phyloP scores from a whole-genome alignment of 768 basidiomycete genomes.

The Amanita fuliginea region DNA sequence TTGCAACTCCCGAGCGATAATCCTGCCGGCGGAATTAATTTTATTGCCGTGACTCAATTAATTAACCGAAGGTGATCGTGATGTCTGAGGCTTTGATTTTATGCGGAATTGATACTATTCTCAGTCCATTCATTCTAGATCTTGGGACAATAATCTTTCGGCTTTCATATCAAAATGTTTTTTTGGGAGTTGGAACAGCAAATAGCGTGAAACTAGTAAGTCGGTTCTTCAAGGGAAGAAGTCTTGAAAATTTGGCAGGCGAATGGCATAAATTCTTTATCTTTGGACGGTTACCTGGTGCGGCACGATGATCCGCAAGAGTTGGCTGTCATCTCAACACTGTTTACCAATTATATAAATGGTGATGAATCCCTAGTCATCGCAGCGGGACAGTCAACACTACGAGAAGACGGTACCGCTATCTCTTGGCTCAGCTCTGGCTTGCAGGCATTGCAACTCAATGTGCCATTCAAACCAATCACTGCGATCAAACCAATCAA shows the following conservation, averaged over 20 bases:
- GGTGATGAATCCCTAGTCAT: conserved; percentile 45
- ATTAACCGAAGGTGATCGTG: conserved; percentile 41
- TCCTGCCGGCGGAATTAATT: conserved; percentile 58
- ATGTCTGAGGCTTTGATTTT: background rate
- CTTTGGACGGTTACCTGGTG: conserved; percentile 44
- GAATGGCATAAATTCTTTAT: conserved; percentile 47
- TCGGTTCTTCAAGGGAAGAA: background rate
- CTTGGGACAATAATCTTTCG: conserved; percentile 59
- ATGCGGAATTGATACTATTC: background rate
- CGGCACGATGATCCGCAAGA: conserved; percentile 35
- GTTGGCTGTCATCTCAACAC: conserved; percentile 39
- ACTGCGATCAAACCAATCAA: conserved; percentile 51
- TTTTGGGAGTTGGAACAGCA: conserved; percentile 45
- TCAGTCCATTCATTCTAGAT: conserved; percentile 56
- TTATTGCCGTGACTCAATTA: conserved; percentile 43
- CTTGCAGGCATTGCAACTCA: conserved; percentile 41
- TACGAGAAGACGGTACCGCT: conserved; percentile 40
- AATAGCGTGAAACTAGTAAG: conserved; percentile 41
- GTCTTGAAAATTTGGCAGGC: conserved; percentile 18
- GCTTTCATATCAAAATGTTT: conserved; percentile 44
- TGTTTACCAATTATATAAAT: conserved; percentile 69
- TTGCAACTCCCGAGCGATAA: conserved; percentile 58
- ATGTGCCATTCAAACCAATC: conserved; percentile 47
- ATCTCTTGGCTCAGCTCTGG: conserved; percentile 63
- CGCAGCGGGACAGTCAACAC: conserved; percentile 48